phyloP scores from a whole-genome alignment of 495 filamentous ascomycete genomes.

The Hypoxylon crocopeplum region DNA sequence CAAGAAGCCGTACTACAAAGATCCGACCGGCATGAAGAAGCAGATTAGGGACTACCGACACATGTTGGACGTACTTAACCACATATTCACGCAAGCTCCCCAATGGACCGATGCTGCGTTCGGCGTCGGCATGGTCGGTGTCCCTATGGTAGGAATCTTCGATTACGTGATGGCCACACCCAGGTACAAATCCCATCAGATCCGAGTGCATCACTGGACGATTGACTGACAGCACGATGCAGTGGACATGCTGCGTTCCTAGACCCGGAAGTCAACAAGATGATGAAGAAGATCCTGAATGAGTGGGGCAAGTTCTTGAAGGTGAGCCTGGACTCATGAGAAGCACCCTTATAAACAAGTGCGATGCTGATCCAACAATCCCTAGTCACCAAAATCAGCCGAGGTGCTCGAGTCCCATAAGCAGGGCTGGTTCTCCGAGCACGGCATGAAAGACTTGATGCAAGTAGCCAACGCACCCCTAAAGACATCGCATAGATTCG shows the following conservation, averaged over 20 bases:
- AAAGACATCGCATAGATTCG: conserved; percentile 55
- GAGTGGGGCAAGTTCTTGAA: conserved; percentile 69
- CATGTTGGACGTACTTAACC: conserved; percentile 70
- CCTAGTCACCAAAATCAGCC: conserved; percentile 60
- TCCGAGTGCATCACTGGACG: conserved; percentile 7
- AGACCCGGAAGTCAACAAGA: conserved; percentile 68
- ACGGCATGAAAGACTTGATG: conserved; percentile 52
- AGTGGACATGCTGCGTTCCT: conserved; percentile 71
- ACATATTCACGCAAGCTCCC: conserved; percentile 67
- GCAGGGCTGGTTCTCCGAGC: conserved; percentile 68
- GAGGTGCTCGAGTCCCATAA: conserved; percentile 58
- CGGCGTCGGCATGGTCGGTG: conserved; percentile 67
- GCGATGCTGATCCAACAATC: background rate
- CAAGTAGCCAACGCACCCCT: conserved; percentile 54
- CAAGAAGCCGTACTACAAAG: conserved; percentile 61
- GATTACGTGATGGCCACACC: conserved; percentile 78
- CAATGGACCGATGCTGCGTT: conserved; percentile 62
- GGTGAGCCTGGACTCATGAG: conserved; percentile 20
- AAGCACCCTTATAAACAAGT: background rate
- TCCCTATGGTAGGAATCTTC: conserved; percentile 72
- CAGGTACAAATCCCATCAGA: conserved; percentile 57
- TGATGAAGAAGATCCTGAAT: conserved; percentile 72
- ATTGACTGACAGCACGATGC: conserved; percentile 61
- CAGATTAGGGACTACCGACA: conserved; percentile 70
- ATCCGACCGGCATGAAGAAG: conserved; percentile 62